phyloP scores from a whole-genome alignment of 257 asterid species.

The Fraxinus excelsior region DNA sequence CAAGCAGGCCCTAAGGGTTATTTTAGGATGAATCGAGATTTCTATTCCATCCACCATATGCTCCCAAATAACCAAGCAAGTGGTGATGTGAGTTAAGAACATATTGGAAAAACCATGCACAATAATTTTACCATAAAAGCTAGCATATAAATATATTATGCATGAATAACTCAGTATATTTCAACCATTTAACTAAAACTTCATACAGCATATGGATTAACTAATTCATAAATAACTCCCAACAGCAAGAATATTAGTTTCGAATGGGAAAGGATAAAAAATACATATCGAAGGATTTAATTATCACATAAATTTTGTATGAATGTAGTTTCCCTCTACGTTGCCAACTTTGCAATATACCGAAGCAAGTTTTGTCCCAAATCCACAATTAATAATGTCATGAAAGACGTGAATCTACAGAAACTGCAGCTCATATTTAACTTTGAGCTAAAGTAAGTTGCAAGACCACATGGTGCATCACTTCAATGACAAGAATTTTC shows the following conservation, averaged over 20 bases:
- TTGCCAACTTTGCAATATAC: not conserved
- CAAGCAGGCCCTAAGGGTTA: not conserved
- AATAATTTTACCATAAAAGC: not conserved
- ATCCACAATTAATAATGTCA: not conserved
- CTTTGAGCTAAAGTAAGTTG: not conserved
- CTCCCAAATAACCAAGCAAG: not conserved
- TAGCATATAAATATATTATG: not conserved
- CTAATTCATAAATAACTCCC: not conserved
- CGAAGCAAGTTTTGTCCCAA: not conserved
- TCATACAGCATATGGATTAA: not conserved
- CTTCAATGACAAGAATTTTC: not conserved
- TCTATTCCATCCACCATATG: not conserved
- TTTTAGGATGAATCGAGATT: not conserved
- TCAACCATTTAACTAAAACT: not conserved
- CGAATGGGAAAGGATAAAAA: not conserved
- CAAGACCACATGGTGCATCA: not conserved
- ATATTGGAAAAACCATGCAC: not conserved
- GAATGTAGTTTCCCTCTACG: not conserved
- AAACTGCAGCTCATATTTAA: not conserved
- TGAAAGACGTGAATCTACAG: not conserved
- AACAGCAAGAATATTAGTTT: not conserved
- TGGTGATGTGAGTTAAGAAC: not conserved
- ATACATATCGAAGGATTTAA: not conserved
- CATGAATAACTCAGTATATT: not conserved
- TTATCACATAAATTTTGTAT: not conserved